phyloP scores from a whole-genome alignment of 2,329 filamentous ascomycete species.

The Trichoderma asperellum region DNA sequence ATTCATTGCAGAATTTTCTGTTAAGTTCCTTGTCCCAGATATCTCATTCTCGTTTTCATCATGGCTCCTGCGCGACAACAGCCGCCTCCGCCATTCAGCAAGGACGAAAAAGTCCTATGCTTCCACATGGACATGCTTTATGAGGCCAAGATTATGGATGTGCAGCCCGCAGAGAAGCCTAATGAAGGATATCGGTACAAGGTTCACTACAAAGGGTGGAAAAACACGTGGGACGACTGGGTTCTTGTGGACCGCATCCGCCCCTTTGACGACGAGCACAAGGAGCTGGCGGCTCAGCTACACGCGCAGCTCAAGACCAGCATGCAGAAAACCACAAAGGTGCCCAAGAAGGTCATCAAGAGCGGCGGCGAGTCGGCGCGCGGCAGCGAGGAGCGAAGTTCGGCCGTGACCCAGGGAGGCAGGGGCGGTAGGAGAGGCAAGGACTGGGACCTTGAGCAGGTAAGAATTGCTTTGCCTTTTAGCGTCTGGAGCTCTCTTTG shows the following conservation, averaged over 20 bases:
- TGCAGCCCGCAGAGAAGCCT: conserved; percentile 69
- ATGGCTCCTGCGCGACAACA: conserved; percentile 51
- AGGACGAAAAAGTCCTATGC: conserved; percentile 94
- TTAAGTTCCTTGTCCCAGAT: neutral
- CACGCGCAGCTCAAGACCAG: conserved; percentile 68
- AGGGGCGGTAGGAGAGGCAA: conserved; percentile 74
- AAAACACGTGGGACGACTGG: conserved; percentile 99
- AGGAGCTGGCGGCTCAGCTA: conserved; percentile 78
- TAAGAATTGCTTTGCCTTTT: conserved; percentile 47
- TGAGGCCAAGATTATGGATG: conserved; percentile 92
- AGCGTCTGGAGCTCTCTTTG: neutral
- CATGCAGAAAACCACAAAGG: conserved; percentile 58
- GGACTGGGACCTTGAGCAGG: conserved; percentile 82
- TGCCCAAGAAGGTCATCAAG: conserved; percentile 52
- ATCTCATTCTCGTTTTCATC: conserved; percentile 28
- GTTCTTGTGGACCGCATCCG: conserved; percentile 90
- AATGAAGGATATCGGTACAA: conserved; percentile 79
- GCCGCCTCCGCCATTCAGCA: conserved; percentile 56
- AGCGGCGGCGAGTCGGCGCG: conserved; percentile 57
- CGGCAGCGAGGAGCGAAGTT: conserved; percentile 77
- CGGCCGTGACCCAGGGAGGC: conserved; percentile 61
- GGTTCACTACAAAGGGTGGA: conserved; percentile 99
- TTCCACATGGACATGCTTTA: conserved; percentile 98
- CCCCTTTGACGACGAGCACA: conserved; percentile 94
- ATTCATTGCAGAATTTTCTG: neutral